phyloP scores from a whole-genome alignment of 148 eudicot species.

The Cornus kousa region DNA sequence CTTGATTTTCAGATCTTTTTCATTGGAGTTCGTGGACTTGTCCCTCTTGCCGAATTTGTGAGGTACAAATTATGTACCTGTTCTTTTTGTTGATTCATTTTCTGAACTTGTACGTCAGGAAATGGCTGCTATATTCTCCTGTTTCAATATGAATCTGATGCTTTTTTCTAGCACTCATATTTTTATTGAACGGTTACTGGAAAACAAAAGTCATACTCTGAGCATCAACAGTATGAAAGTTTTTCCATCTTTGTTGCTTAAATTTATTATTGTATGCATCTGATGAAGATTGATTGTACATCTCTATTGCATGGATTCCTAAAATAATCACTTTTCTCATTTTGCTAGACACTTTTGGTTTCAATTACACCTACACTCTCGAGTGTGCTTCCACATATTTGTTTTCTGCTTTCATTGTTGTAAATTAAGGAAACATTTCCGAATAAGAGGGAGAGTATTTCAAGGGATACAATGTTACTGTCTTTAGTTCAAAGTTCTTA shows the following conservation, averaged over 20 bases:
- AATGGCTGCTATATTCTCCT: not conserved
- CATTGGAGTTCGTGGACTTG: conserved; percentile 99
- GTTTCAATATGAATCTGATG: too few species aligned
- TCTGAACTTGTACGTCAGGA: not conserved
- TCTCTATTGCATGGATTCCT: not conserved
- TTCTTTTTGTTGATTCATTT: not conserved
- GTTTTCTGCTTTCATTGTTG: not conserved
- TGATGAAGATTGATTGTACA: not conserved
- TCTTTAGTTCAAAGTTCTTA: not conserved
- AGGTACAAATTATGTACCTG: conserved; percentile 43
- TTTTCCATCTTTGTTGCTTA: too few species aligned
- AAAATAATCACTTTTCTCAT: too few species aligned
- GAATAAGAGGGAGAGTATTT: not conserved
- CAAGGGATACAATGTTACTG: not conserved
- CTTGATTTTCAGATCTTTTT: conserved; percentile 69
- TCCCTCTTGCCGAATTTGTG: conserved; percentile 90
- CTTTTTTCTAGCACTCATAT: too few species aligned
- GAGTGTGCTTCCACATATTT: not conserved
- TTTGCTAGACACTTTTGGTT: not conserved
- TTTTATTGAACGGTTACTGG: too few species aligned
- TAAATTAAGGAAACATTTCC: not conserved
- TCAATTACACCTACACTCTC: not conserved
- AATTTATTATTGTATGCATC: too few species aligned
- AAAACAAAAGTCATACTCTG: too few species aligned
- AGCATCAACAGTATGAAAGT: too few species aligned